These are phyloP conservation scores for Zygosaccharomyces siamensis DNA, from an alignment of 805 yeast species.

Conservation along the genomic window DNA sequence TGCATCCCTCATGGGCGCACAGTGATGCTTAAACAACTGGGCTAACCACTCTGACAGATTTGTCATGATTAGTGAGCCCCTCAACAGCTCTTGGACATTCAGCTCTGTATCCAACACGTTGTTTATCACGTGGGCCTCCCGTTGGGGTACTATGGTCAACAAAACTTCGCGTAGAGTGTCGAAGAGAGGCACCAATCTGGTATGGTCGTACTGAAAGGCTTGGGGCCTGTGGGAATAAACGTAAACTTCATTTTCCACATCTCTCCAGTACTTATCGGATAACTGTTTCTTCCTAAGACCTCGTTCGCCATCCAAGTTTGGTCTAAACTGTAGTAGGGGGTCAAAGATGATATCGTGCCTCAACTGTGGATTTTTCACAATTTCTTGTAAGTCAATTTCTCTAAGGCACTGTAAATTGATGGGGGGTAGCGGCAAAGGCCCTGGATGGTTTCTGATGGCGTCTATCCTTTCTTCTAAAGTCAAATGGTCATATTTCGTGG, in stretches of 20 bases:
- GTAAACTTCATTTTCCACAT: constrained; percentile 63
- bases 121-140: constrained; percentile 61
- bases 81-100: constrained; percentile 66
- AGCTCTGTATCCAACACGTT: constrained; percentile 74
- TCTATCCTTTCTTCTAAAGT: constrained; percentile 26
- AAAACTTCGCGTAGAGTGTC: constrained; percentile 74
- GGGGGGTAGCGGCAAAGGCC: constrained; percentile 64
- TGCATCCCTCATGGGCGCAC: constrained; percentile 92
- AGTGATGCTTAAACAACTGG: constrained; percentile 74
- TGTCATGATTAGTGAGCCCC: constrained; percentile 68
- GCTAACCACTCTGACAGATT: constrained; percentile 71
- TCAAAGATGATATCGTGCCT: constrained; percentile 92
- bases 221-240: constrained; percentile 36
- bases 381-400: constrained; percentile 84
- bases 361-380: constrained; percentile 83
- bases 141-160: constrained; percentile 67
- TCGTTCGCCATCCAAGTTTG: constrained; percentile 85
- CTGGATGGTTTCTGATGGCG: constrained; percentile 19
- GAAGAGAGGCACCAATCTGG: constrained; percentile 62
- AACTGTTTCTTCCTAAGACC: constrained; percentile 71
- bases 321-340: constrained; percentile 87
- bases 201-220: constrained; percentile 33
- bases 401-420: constrained; percentile 73
- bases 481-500: constrained; percentile 16
- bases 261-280: constrained; percentile 80